A percentile compares a stretch with the other conserved stretches of the same genome.
Evolutionary conservation across 805 yeast genomes (phyloP).

Genomic region (Hanseniaspora mollemarum): DNA sequence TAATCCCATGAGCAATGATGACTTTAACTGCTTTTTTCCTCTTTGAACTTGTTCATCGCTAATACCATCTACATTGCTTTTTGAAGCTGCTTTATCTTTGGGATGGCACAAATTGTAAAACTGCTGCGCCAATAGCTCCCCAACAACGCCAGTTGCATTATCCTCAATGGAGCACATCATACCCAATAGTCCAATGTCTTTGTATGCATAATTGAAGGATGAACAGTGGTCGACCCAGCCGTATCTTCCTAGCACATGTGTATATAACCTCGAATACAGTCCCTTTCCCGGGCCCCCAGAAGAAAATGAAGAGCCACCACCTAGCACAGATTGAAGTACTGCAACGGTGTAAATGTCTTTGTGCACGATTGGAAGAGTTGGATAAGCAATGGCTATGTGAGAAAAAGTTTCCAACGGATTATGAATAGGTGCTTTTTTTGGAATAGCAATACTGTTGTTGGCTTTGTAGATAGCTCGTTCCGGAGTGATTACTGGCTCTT

Average conservation of each 20-base stretch:
- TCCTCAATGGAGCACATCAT: conserved; percentile 76
- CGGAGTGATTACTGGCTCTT: conserved; percentile 24
- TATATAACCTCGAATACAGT: conserved; percentile 88
- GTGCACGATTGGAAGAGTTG: conserved; percentile 71
- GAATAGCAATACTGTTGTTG: conserved; percentile 33
- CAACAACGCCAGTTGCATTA: conserved; percentile 70
- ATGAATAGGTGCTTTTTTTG: conserved; percentile 39
- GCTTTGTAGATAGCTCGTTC: conserved; percentile 2
- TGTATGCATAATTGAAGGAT: conserved; percentile 79
- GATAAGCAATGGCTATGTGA: conserved; percentile 78
- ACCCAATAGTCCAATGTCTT: conserved; percentile 86
- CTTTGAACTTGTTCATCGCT: conserved; percentile 64
- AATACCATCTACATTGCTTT: conserved; percentile 49
- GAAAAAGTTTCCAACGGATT: conserved; percentile 69
- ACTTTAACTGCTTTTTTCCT: conserved; percentile 84
- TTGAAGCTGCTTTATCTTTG: conserved; percentile 10
- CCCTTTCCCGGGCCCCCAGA: conserved; percentile 99
- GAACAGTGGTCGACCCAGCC: conserved; percentile 83
- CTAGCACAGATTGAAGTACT: conserved; percentile 74
- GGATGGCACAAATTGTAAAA: conserved; percentile 25
- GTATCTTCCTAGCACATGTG: conserved; percentile 79
- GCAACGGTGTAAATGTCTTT: conserved; percentile 88
- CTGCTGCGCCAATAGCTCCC: conserved; percentile 65
- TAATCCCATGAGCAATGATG: conserved; percentile 80
- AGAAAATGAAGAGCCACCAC: conserved; percentile 95